Evolutionary conservation across 345 rosid genomes (phyloP), one percentile per base, ranked within the genome.

Genomic region (Eucalyptus marginata): DNA sequence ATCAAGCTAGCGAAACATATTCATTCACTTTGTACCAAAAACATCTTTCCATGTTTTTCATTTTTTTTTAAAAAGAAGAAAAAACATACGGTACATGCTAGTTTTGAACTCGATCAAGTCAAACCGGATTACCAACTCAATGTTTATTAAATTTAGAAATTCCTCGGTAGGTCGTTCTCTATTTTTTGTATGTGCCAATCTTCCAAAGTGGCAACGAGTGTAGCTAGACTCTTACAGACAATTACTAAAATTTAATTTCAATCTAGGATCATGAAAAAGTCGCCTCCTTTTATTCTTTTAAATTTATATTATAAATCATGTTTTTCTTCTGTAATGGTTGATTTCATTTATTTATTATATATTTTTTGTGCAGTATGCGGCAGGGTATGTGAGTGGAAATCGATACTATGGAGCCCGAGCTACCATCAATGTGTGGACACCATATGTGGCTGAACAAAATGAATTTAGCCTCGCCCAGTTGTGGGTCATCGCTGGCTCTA

Each of bases 351-450:
- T 29, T 13, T 13, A 13, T 36, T 36, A 51, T 51, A 51, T 51
- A 1, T 51, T 51, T 51, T 71, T 71, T 8, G 36, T 10, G 89
- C 95, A 98, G 99, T 97, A 98, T 92, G 99, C 99, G 88, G 96
- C 94, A 47, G 99, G 99, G 86, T 96, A 94, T 89, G 99, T 94
- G 91, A 93, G 59, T 43, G 99, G 99, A 49, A 95, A 93, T 40
- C 95, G 94, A 89, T 98, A 97, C 86, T 98, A 97, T 68, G 99
- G 99, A 89, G 99, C 99, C 86, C 96, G 96, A 91, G 99, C 99
- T 5, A 96, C 97, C 92, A 94, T 98, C 56, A 98, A 97, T 89
- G 96, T 98, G 88, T 98, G 99, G 99, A 89, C 95, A 46, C 99
- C 99, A 13, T 88, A 79, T 15, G 99, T 98, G 31, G 68, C 91